A percentile compares a stretch with the other conserved stretches of the same genome.
Evolutionary conservation across 805 yeast genomes (phyloP).

Genomic region (Candida taoyuanica): DNA sequence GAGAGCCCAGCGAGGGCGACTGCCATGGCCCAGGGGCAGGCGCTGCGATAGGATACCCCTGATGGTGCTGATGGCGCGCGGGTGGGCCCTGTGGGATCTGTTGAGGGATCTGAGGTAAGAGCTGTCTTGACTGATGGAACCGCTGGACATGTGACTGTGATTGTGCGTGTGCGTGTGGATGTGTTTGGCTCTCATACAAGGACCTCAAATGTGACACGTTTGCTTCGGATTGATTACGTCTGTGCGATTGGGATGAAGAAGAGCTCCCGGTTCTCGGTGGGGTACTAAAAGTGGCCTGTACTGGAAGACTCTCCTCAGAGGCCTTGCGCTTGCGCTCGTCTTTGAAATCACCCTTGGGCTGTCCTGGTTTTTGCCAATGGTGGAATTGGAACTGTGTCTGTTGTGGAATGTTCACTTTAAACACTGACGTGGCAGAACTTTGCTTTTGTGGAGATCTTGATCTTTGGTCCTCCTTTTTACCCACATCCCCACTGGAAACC

Average conservation of each 20-base stretch:
- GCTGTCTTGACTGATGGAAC: too few species aligned
- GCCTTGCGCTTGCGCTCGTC: slow-evolving; percentile 10
- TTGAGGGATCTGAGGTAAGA: neutral
- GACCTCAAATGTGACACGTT: slow-evolving; percentile 24
- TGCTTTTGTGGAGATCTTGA: neutral
- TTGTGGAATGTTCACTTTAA: slow-evolving; percentile 26
- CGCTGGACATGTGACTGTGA: too few species aligned
- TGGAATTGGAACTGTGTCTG: slow-evolving; percentile 28
- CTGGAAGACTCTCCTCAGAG: slow-evolving; percentile 3
- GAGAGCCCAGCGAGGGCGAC: slow-evolving; percentile 1
- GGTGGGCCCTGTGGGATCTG: neutral
- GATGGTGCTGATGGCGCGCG: too few species aligned
- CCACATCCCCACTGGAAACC: slow-evolving; percentile 9
- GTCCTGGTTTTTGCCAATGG: slow-evolving; percentile 28
- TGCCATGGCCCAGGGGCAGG: neutral
- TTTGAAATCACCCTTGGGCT: slow-evolving; percentile 10
- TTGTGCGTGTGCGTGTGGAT: slow-evolving; percentile 4
- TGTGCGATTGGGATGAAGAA: slow-evolving; percentile 12
- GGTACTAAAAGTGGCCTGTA: too few species aligned
- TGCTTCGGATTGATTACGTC: slow-evolving; percentile 29
- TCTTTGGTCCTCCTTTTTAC: neutral
- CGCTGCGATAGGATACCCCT: neutral
- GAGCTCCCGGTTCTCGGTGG: neutral
- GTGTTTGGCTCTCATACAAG: slow-evolving; percentile 18
- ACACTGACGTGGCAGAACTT: slow-evolving; percentile 21